Evolutionary conservation across 1,284 basidiomycete species (phyloP).

Genomic region (Exobasidium rhododendri): DNA sequence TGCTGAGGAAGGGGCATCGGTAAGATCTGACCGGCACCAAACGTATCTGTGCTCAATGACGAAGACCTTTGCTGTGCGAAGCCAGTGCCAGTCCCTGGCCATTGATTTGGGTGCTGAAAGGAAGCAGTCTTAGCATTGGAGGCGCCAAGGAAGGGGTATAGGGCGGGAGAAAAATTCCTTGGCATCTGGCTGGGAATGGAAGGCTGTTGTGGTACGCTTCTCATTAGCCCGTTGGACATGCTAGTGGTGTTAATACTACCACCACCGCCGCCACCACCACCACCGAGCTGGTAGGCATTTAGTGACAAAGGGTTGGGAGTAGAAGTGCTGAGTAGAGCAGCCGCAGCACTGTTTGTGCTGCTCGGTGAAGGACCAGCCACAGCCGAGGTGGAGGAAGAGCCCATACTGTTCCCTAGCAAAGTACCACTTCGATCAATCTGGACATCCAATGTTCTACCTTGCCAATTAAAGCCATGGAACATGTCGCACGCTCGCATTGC

Average conservation of each 20-base stretch:
- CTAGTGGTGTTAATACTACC: neutral
- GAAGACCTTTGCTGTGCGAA: constrained; percentile 5
- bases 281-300: neutral
- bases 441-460: constrained; percentile 50
- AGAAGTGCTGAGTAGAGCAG: neutral
- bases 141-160: constrained; percentile 9
- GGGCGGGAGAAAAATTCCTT: constrained; percentile 3
- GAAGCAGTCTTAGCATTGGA: neutral
- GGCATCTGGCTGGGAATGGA: neutral
- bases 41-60: constrained; percentile 8
- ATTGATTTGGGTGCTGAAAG: neutral
- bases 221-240: neutral
- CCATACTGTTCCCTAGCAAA: constrained; percentile 19
- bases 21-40: too few species aligned
- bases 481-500: constrained; percentile 55
- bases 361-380: neutral
- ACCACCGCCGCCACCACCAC: constrained; percentile 11
- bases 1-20: too few species aligned
- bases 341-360: neutral
- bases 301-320: neutral
- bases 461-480: constrained; percentile 56
- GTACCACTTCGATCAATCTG: constrained; percentile 41
- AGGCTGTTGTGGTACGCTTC: constrained; percentile 10
- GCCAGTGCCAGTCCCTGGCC: neutral
- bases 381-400: neutral